Conservation (phyloP, 345 rosid species). For the Toxicodendron radicans region DNA sequence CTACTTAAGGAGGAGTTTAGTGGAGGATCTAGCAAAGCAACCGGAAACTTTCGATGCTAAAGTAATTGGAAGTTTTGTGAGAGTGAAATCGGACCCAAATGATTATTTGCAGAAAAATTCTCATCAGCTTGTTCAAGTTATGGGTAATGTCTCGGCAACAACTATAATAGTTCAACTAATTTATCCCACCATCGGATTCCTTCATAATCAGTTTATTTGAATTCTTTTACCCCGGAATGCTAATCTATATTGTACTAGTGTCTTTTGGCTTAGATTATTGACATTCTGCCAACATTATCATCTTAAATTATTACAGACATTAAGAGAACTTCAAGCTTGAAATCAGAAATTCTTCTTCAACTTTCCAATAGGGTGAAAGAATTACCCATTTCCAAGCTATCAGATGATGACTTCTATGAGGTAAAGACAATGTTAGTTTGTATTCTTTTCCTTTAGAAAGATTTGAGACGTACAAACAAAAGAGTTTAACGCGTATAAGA, state of each 20-base stretch:
- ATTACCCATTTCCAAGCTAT: slow-evolving; percentile 36
- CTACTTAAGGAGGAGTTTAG: slow-evolving; percentile 49
- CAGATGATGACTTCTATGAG: slow-evolving; percentile 50
- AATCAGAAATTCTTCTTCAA: slow-evolving; percentile 36
- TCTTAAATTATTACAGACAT: slow-evolving; percentile 34
- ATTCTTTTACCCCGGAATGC: no score
- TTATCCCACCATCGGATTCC: neutral
- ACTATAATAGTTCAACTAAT: neutral
- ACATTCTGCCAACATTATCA: slow-evolving; percentile 6
- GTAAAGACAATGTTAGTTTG: slow-evolving; percentile 20
- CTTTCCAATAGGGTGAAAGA: slow-evolving; percentile 35
- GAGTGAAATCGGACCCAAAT: slow-evolving; percentile 43
- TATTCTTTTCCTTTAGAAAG: neutral
- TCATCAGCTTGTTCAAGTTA: slow-evolving; percentile 49
- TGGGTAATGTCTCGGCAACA: slow-evolving; percentile 34
- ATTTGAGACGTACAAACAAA: neutral
- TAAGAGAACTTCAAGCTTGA: slow-evolving; percentile 25
- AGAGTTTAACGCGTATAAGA: no score
- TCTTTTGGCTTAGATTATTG: neutral
- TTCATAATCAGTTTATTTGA: no score
- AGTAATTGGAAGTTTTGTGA: slow-evolving; percentile 57
- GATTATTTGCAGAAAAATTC: slow-evolving; percentile 42
- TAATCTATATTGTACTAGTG: neutral
- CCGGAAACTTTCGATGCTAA: slow-evolving; percentile 42
- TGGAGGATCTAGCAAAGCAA: slow-evolving; percentile 46